A percentile compares a stretch with the other conserved stretches of the same genome.
Evolutionary conservation across 2,329 filamentous ascomycete species (phyloP).

Genomic region (Arthroderma sp.): DNA sequence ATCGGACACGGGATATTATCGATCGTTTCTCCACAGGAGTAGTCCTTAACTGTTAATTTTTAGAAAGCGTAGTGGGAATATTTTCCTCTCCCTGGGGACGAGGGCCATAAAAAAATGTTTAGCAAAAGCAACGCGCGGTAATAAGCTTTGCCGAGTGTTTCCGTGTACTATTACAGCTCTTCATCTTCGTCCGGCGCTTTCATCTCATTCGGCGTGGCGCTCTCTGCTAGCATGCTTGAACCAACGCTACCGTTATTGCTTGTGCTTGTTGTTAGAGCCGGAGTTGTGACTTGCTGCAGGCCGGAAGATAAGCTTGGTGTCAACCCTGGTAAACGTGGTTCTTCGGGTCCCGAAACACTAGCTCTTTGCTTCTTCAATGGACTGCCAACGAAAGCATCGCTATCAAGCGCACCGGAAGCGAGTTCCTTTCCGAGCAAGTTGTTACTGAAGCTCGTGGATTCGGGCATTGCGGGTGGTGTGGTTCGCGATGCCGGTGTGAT

Average conservation of each 20-base stretch:
- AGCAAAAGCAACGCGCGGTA: no score
- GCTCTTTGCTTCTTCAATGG: conserved; percentile 36
- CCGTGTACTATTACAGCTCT: conserved; percentile 2
- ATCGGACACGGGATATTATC: no score
- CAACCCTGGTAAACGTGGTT: conserved; percentile 27
- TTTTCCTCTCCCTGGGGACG: no score
- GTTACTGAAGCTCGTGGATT: conserved; percentile 23
- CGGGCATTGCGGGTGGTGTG: conserved; percentile 20
- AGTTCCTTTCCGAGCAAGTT: conserved; percentile 4
- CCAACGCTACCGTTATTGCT: neutral
- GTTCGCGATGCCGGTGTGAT: conserved; percentile 25
- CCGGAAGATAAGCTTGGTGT: conserved; percentile 25
- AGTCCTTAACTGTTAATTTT: no score
- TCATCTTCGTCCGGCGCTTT: conserved; percentile 5
- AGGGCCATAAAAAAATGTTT: no score
- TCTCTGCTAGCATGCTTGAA: conserved; percentile 1
- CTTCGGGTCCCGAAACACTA: conserved; percentile 30
- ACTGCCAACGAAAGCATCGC: conserved; percentile 29
- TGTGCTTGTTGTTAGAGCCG: neutral
- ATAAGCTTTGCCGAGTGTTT: no score
- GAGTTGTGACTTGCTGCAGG: conserved; percentile 22
- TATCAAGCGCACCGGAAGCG: conserved; percentile 16
- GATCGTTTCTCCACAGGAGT: no score
- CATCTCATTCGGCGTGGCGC: conserved; percentile 2
- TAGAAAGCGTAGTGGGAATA: no score